These are phyloP conservation scores for Silene uniflora DNA, from an alignment of 148 eudicot genomes.

Conservation along the genomic window DNA sequence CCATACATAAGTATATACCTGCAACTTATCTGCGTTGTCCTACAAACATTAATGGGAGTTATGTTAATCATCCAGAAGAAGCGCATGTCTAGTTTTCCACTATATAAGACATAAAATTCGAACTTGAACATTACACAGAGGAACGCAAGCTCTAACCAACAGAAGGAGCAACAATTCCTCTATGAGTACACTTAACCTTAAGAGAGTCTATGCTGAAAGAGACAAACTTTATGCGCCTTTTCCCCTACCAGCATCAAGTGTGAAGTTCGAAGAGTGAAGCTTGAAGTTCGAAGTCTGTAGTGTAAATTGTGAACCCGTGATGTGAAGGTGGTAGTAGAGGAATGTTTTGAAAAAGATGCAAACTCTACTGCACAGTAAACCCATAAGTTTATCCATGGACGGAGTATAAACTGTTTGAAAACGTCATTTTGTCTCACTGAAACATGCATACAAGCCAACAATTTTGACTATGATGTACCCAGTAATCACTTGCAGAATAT, in stretches of 20 bases:
- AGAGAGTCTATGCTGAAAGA: not conserved
- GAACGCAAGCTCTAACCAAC: not conserved
- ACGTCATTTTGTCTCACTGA: no score
- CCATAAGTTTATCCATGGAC: not conserved
- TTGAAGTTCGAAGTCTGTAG: no score
- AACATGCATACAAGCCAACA: not conserved
- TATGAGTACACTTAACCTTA: not conserved
- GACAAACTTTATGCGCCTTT: not conserved
- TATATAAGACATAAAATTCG: not conserved
- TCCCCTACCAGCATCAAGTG: not conserved
- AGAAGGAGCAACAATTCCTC: not conserved
- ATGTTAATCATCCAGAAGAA: not conserved
- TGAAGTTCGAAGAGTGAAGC: no score
- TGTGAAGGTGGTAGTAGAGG: no score
- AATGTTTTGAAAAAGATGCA: not conserved
- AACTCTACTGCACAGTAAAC: not conserved
- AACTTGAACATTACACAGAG: not conserved
- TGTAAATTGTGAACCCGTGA: no score
- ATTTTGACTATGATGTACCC: not conserved
- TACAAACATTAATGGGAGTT: slow-evolving; percentile 28
- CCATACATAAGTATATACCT: slow-evolving; percentile 75
- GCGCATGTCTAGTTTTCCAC: not conserved
- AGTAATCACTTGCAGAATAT: not conserved
- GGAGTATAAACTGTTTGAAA: no score
- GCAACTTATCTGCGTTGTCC: slow-evolving; percentile 52